These are phyloP conservation scores for Pythium graminicola DNA, from an alignment of 352 stramenopile species.

Conservation along the genomic window DNA sequence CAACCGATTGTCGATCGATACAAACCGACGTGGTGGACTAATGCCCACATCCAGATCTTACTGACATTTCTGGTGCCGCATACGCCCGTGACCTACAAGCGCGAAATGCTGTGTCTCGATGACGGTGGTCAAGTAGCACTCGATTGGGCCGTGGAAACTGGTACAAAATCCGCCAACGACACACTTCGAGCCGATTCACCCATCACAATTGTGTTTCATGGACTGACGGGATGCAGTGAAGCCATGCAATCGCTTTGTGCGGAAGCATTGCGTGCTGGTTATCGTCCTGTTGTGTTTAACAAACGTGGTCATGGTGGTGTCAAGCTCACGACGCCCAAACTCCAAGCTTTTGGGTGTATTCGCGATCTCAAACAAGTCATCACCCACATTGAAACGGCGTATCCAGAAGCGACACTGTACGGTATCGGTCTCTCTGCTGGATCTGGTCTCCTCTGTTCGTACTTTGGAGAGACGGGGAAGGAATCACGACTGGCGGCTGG, in stretches of 20 bases:
- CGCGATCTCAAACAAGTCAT: slow-evolving; percentile 54
- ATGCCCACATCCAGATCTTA: slow-evolving; percentile 59
- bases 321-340: slow-evolving; percentile 51
- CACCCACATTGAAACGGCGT: slow-evolving; percentile 36
- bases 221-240: slow-evolving; percentile 57
- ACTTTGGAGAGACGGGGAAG: slow-evolving; percentile 58
- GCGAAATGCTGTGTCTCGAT: slow-evolving; percentile 44
- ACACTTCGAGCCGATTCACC: slow-evolving; percentile 27
- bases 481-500: slow-evolving; percentile 44
- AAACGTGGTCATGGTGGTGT: slow-evolving; percentile 71
- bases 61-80: slow-evolving; percentile 67
- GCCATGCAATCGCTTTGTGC: slow-evolving; percentile 61
- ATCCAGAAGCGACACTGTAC: slow-evolving; percentile 42
- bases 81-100: slow-evolving; percentile 38
- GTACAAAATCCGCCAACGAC: slow-evolving; percentile 7
- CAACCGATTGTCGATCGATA: slow-evolving; percentile 44
- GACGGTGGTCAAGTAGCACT: slow-evolving; percentile 61
- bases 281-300: slow-evolving; percentile 78
- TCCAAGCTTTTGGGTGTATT: slow-evolving; percentile 67
- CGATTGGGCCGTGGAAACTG: slow-evolving; percentile 51
- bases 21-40: slow-evolving; percentile 67
- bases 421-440: slow-evolving; percentile 71
- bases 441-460: slow-evolving; percentile 60
- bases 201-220: slow-evolving; percentile 62
- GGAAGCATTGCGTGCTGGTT: slow-evolving; percentile 50